phyloP scores from a whole-genome alignment of 1,284 basidiomycete species.

The Trichosporon sp. region DNA sequence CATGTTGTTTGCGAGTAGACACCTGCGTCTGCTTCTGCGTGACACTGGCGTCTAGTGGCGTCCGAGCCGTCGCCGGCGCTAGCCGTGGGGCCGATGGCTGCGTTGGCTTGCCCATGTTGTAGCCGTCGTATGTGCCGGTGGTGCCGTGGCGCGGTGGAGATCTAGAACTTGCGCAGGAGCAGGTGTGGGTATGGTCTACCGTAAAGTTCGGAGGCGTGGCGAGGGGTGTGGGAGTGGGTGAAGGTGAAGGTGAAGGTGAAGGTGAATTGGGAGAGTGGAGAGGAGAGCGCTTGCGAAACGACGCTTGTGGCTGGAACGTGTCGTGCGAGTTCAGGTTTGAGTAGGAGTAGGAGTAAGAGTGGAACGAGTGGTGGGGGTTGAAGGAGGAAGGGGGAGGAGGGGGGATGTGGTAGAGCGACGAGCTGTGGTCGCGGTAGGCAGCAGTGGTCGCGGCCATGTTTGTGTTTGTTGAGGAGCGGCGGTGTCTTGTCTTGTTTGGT shows the following conservation, averaged over 20 bases:
- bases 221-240: too few species aligned
- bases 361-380: background rate
- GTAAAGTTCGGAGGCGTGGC: background rate
- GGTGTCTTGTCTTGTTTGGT: background rate
- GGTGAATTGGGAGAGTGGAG: background rate
- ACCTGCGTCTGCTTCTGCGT: slow-evolving; percentile 12
- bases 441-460: background rate
- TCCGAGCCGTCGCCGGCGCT: background rate
- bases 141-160: slow-evolving; percentile 14
- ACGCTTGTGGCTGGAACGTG: background rate
- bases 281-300: background rate
- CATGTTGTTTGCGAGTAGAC: slow-evolving; percentile 1
- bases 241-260: too few species aligned
- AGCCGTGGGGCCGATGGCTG: background rate
- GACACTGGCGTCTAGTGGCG: background rate
- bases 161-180: background rate
- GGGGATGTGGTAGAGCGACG: background rate
- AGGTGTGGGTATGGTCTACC: too few species aligned
- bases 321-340: background rate
- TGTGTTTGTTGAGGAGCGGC: slow-evolving; percentile 1
- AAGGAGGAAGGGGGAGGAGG: background rate
- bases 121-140: too few species aligned
- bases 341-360: background rate
- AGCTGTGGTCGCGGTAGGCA: background rate
- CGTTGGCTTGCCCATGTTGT: slow-evolving; percentile 7